A percentile compares a stretch with the other conserved stretches of the same genome.
These are phyloP conservation scores for Pseudocercospora fijiensis DNA, from an alignment of 2,329 filamentous ascomycete genomes.

Conservation along the genomic window DNA sequence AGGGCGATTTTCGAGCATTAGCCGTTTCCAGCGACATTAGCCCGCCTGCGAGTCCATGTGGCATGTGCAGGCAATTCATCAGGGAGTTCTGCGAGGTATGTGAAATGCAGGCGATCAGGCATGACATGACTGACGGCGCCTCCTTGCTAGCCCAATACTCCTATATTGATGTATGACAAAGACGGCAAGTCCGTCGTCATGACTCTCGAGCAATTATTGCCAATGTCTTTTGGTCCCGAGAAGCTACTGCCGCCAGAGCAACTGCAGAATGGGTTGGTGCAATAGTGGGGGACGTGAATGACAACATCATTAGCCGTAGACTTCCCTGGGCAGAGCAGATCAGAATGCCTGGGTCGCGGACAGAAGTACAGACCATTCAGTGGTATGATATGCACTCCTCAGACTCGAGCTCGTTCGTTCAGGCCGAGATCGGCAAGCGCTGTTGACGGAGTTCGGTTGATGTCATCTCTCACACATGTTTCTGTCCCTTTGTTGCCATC, in stretches of 20 bases:
- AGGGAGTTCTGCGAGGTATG: conserved; percentile 48
- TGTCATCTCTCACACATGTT: background rate
- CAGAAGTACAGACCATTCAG: background rate
- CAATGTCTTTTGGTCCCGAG: conserved; percentile 56
- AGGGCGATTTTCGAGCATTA: conserved; percentile 67
- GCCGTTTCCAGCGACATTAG: conserved; percentile 76
- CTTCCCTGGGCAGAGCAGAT: background rate
- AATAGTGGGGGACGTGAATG: conserved; percentile 14
- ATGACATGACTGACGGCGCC: conserved; percentile 1
- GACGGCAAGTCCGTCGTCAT: conserved; percentile 69
- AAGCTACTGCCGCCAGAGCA: conserved; percentile 41
- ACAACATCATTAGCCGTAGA: background rate
- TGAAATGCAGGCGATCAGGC: too few species aligned
- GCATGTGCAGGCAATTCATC: conserved; percentile 88
- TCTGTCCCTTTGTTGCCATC: conserved; percentile 1
- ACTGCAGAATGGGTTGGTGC: conserved; percentile 16
- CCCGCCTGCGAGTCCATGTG: conserved; percentile 64
- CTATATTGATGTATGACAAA: conserved; percentile 90
- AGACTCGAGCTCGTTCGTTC: background rate
- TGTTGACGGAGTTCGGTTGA: background rate
- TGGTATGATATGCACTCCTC: background rate
- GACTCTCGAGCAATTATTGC: conserved; percentile 63
- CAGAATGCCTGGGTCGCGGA: background rate
- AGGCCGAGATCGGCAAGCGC: background rate
- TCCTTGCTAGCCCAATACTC: conserved; percentile 49